phyloP scores from a whole-genome alignment of 305 asterid species.

The Lippia alba region DNA sequence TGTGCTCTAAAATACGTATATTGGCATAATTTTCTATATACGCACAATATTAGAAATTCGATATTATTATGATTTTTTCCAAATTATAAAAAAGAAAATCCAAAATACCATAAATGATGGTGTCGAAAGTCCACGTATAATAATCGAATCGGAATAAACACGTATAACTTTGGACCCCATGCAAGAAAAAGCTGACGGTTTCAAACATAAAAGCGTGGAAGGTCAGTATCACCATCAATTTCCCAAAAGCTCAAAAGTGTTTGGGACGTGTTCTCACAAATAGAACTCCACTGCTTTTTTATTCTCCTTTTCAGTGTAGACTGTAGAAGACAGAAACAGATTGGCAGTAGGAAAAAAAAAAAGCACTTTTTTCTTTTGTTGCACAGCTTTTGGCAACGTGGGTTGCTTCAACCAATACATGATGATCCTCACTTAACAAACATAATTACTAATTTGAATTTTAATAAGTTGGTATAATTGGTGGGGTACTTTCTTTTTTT shows the following conservation, averaged over 20 bases:
- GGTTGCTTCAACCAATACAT: slow-evolving; percentile 33
- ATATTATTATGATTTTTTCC: no score
- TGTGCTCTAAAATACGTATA: no score
- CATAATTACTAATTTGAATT: slow-evolving; percentile 31
- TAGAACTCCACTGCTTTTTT: neutral
- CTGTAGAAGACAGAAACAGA: no score
- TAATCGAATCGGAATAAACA: neutral
- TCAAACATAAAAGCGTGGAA: neutral
- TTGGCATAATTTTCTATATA: no score
- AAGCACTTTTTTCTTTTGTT: neutral
- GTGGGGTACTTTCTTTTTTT: neutral
- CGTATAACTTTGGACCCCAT: neutral
- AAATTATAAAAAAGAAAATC: no score
- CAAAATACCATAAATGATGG: no score
- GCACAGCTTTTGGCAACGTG: slow-evolving; percentile 40
- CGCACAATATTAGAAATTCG: no score
- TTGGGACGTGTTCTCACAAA: neutral
- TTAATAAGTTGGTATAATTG: neutral
- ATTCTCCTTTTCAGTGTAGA: neutral
- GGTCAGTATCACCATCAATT: neutral
- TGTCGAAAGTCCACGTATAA: no score
- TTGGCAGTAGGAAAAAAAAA: neutral
- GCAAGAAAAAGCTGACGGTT: neutral
- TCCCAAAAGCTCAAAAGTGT: slow-evolving; percentile 2
- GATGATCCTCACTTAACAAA: slow-evolving; percentile 29